Evolutionary conservation across 2,329 filamentous ascomycete species (phyloP), one percentile per base, ranked within the genome.

Genomic region (Cylindrodendrum hubeiense): DNA sequence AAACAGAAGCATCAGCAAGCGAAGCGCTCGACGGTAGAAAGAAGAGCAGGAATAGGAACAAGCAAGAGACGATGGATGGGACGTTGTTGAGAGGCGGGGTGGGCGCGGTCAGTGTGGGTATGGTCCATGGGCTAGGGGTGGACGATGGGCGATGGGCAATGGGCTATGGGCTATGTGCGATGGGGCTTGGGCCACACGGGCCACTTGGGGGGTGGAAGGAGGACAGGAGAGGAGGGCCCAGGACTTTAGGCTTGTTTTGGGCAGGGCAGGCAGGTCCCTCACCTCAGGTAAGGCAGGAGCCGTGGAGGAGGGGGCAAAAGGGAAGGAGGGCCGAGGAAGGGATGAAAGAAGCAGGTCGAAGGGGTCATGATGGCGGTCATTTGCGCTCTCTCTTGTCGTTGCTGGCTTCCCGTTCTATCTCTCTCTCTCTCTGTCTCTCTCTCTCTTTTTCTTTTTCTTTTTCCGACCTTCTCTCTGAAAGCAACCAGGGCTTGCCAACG

Each of bases 31-130:
- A 68, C 44, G 55, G 59, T 66, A 66, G 68, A 70, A 63, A 61
- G 68, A 66, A 68, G 62, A 63, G 63, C 67, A 58, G n/a, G 63
- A 68, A 43, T 30, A 70, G 67, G 58, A 71, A 67, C 56, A 71
- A 73, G 72, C 71, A 73, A 72, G 67, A 63, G 71, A 72, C 72
- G 70, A 67, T 62, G 69, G 73, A 76, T 73, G 74, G 71, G 67
- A 71, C 75, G 71, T 76, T 75, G 75, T 74, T 72, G 72, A 71
- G 73, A 75, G 73, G 73, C 73, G 73, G 73, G 73, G 74, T 76
- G 72, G 70, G 73, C 66, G 72, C 67, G 73, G 68, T 65, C 70
- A 69, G 71, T 71, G 72, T 76, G 72, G 71, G 68, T 69, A 74
- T 65, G 70, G 72, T 33, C 59, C 69, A 59, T 64, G 68, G 65